phyloP scores from a whole-genome alignment of 2,329 filamentous ascomycete genomes.

The Rasamsonia emersonii region DNA sequence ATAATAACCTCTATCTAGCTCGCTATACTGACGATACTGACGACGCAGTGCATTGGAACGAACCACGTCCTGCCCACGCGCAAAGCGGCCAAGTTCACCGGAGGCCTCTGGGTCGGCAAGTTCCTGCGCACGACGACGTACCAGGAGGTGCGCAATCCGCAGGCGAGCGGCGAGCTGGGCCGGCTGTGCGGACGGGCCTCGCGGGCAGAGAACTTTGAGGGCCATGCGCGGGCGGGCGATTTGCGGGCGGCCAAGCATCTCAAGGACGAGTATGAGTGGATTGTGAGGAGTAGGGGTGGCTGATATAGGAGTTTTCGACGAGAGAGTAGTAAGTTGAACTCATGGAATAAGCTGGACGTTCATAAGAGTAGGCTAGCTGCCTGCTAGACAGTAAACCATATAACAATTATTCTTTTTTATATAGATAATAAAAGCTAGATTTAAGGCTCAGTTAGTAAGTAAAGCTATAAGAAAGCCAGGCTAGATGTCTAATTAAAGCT shows the following conservation, averaged over 20 bases:
- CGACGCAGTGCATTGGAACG: conserved; percentile 42
- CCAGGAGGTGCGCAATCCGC: conserved; percentile 38
- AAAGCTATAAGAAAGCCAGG: too few relatives aligned
- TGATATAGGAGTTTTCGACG: too few relatives aligned
- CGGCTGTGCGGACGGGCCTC: conserved; percentile 42
- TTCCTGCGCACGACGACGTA: conserved; percentile 46
- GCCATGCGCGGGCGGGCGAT: conserved; percentile 45
- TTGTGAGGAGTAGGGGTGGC: conserved; percentile 19
- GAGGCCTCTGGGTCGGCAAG: conserved; percentile 49
- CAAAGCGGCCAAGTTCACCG: conserved; percentile 42
- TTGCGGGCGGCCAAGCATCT: conserved; percentile 38
- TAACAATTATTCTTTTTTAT: too few relatives aligned
- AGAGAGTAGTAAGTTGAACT: too few relatives aligned
- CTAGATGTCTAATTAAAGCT: too few relatives aligned
- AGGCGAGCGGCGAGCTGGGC: conserved; percentile 42
- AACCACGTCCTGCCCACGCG: conserved; percentile 48
- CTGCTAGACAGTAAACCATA: too few relatives aligned
- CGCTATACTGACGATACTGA: too few relatives aligned
- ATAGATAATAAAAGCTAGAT: too few relatives aligned
- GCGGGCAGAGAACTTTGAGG: conserved; percentile 45
- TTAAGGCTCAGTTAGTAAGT: too few relatives aligned
- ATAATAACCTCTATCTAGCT: background rate
- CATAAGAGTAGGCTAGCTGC: too few relatives aligned
- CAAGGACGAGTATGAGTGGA: conserved; percentile 37
- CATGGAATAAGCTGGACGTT: too few relatives aligned